These are phyloP conservation scores for Ceratocystis lukuohia DNA, from an alignment of 2,329 filamentous ascomycete species.

Conservation along the genomic window DNA sequence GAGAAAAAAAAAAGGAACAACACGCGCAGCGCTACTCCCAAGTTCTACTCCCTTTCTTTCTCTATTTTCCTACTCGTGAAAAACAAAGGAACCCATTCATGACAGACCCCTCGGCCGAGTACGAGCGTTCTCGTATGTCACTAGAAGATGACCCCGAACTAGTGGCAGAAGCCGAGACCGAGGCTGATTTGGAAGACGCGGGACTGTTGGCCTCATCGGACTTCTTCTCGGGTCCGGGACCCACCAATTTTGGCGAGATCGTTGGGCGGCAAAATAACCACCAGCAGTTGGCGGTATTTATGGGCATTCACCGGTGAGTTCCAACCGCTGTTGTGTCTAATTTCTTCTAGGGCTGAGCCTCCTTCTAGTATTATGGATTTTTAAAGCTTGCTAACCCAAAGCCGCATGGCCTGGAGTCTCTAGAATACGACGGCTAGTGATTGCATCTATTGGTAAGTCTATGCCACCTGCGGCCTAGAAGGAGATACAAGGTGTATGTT, in stretches of 20 bases:
- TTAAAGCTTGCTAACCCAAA: background rate
- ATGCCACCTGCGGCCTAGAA: background rate
- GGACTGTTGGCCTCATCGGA: slow-evolving; percentile 7
- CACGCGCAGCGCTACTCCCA: background rate
- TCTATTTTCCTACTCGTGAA: background rate
- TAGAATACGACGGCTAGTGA: slow-evolving; percentile 20
- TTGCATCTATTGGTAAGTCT: slow-evolving; percentile 20
- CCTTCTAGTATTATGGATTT: background rate
- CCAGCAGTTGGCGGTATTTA: slow-evolving; percentile 17
- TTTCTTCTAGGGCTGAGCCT: no score
- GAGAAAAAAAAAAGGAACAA: background rate
- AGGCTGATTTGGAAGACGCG: slow-evolving; percentile 10
- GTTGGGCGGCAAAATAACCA: slow-evolving; percentile 7
- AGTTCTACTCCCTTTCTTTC: background rate
- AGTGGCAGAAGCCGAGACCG: slow-evolving; percentile 7
- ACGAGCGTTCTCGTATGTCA: background rate
- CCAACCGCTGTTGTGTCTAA: background rate
- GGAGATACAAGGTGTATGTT: background rate
- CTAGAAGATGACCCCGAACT: slow-evolving; percentile 9
- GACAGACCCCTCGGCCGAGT: background rate
- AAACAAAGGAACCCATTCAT: background rate
- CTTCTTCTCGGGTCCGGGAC: slow-evolving; percentile 11
- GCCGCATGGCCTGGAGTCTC: background rate
- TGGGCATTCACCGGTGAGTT: slow-evolving; percentile 20
- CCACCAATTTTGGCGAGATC: slow-evolving; percentile 17